Conservation (phyloP, 805 yeast genomes). For the Hanseniaspora meyeri region DNA sequence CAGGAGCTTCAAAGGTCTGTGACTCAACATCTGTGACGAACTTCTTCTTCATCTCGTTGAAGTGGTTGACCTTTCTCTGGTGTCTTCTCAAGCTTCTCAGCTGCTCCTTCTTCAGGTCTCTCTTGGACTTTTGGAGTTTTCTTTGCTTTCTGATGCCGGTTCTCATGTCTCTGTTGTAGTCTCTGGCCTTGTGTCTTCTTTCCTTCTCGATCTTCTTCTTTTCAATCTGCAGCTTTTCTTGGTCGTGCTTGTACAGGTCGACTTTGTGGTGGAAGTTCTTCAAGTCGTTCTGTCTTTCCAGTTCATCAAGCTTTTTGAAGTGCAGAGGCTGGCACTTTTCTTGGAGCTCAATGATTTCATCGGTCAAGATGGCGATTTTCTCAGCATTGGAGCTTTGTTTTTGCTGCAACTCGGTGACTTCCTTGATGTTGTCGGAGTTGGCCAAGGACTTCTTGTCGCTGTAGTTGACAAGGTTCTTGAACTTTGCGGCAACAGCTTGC, state of each 20-base stretch:
- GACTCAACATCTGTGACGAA: conserved; percentile 5
- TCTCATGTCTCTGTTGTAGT: conserved; percentile 9
- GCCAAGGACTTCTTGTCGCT: neutral
- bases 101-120: conserved; percentile 10
- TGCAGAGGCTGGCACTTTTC: conserved; percentile 11
- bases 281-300: conserved; percentile 3
- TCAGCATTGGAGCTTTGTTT: neutral
- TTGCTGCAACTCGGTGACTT: neutral
- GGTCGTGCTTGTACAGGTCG: conserved; percentile 9
- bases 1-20: neutral
- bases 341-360: conserved; percentile 8
- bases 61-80: conserved; percentile 8
- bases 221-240: conserved; percentile 2
- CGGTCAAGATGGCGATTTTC: neutral
- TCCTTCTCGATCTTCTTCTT: conserved; percentile 6
- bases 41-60: conserved; percentile 9
- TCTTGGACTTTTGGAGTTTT: neutral
- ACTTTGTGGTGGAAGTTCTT: conserved; percentile 5
- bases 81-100: conserved; percentile 11
- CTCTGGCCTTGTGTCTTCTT: conserved; percentile 10
- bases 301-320: conserved; percentile 8
- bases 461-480: neutral
- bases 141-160: conserved; percentile 11
- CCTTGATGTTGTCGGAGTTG: neutral
- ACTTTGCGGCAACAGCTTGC: neutral